phyloP scores from a whole-genome alignment of 177 flowering plant genomes.

The Vitis hybrid region DNA sequence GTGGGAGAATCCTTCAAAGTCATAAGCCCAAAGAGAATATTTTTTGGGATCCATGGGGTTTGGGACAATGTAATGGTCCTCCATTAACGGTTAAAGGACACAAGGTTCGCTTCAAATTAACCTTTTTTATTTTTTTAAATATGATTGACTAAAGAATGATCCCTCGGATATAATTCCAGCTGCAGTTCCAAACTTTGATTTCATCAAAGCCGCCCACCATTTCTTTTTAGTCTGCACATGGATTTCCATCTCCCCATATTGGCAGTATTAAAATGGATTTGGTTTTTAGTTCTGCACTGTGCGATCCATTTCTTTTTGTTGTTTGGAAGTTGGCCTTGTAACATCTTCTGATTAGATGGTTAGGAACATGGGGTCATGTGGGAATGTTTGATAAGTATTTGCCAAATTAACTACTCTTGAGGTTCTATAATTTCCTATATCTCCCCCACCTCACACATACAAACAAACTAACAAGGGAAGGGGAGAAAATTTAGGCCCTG shows the following conservation, averaged over 20 bases:
- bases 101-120: background rate
- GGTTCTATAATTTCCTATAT: background rate
- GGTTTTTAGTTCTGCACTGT: constrained; percentile 12
- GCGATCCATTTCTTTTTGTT: background rate
- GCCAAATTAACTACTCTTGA: background rate
- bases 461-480: background rate
- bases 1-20: constrained; percentile 7
- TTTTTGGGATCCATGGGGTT: background rate
- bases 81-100: constrained; percentile 11
- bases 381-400: constrained; percentile 8
- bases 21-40: background rate
- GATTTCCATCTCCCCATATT: constrained; percentile 5
- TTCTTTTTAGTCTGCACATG: constrained; percentile 13
- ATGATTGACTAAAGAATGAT: constrained; percentile 15
- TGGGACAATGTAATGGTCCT: constrained; percentile 21
- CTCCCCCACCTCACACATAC: background rate
- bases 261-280: background rate
- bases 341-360: constrained; percentile 18
- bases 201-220: constrained; percentile 13
- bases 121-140: background rate
- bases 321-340: constrained; percentile 14
- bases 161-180: background rate
- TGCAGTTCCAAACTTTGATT: background rate
- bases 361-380: constrained; percentile 31
- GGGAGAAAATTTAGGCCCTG: background rate